Conservation (phyloP, 2,329 filamentous ascomycete genomes). For the Pseudogymnoascus sp. region DNA sequence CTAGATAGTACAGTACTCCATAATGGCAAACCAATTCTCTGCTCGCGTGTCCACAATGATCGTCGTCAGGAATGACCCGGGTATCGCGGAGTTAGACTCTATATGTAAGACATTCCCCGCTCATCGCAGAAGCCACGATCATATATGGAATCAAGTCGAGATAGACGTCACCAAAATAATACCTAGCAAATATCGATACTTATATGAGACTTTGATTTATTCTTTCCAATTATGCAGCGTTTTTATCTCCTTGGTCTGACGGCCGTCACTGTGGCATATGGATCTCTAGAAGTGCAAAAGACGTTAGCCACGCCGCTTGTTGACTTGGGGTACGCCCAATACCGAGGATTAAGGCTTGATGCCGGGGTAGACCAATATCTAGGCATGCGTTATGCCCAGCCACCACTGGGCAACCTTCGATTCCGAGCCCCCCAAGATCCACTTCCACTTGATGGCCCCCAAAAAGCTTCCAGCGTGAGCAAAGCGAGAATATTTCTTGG, state of each 20-base stretch:
- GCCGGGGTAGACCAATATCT: neutral
- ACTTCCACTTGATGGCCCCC: neutral
- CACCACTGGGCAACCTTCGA: neutral
- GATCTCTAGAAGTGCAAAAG: neutral
- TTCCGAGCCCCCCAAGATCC: neutral
- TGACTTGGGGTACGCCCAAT: neutral
- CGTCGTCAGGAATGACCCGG: neutral
- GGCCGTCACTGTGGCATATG: neutral
- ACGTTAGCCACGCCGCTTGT: neutral
- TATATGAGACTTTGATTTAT: constrained; percentile 30
- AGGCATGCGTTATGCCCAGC: neutral
- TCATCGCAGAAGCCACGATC: neutral
- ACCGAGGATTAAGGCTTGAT: neutral
- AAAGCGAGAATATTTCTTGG: neutral
- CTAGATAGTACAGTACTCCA: neutral
- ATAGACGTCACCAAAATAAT: neutral
- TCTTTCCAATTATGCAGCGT: constrained; percentile 76
- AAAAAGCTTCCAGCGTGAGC: neutral
- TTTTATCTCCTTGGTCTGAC: constrained; percentile 20
- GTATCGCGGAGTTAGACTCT: neutral
- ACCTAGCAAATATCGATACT: neutral
- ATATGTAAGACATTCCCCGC: neutral
- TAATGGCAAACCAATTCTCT: neutral
- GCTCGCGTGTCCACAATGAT: neutral
- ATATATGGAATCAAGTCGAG: neutral